These are phyloP conservation scores for Escovopsis weberi DNA, from an alignment of 2,329 filamentous ascomycete genomes.

Conservation along the genomic window DNA sequence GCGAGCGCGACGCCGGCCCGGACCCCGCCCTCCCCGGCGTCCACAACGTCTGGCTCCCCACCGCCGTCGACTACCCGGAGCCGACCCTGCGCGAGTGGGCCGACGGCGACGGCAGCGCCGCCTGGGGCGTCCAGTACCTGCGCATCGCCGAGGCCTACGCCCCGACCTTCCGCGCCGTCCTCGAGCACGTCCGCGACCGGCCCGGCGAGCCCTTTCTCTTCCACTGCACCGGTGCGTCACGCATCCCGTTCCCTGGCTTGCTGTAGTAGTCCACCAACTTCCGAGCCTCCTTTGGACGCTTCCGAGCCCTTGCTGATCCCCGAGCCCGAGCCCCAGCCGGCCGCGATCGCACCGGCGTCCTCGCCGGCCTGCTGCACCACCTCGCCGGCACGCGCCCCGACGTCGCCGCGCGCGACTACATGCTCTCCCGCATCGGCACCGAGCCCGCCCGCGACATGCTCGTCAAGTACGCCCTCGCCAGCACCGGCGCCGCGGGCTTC, in stretches of 20 bases:
- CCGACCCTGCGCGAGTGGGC: constrained; percentile 28
- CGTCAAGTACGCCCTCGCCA: constrained; percentile 25
- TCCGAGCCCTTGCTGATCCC: not conserved
- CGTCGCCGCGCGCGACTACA: constrained; percentile 32
- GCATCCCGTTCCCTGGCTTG: not conserved
- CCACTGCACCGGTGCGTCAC: constrained; percentile 40
- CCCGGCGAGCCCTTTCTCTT: constrained; percentile 32
- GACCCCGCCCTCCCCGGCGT: constrained; percentile 30
- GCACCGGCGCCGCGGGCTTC: constrained; percentile 19
- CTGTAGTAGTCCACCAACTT: not conserved
- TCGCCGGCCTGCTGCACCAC: constrained; percentile 34
- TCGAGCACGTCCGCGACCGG: constrained; percentile 33
- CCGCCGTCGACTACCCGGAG: constrained; percentile 19
- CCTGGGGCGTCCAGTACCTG: constrained; percentile 32
- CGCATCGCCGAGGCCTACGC: constrained; percentile 29
- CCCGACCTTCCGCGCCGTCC: constrained; percentile 27
- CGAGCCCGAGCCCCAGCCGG: constrained; percentile 35
- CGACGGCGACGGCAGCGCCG: constrained; percentile 28
- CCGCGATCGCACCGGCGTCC: constrained; percentile 38
- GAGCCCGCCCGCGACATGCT: constrained; percentile 36
- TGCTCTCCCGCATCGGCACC: constrained; percentile 38
- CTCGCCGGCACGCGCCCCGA: constrained; percentile 32
- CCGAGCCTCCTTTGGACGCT: not conserved
- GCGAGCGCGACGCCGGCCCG: constrained; percentile 27
- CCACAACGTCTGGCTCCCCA: constrained; percentile 30